Conservation (phyloP, 176 grass and related monocot genomes). For the Triticum monococcum region DNA sequence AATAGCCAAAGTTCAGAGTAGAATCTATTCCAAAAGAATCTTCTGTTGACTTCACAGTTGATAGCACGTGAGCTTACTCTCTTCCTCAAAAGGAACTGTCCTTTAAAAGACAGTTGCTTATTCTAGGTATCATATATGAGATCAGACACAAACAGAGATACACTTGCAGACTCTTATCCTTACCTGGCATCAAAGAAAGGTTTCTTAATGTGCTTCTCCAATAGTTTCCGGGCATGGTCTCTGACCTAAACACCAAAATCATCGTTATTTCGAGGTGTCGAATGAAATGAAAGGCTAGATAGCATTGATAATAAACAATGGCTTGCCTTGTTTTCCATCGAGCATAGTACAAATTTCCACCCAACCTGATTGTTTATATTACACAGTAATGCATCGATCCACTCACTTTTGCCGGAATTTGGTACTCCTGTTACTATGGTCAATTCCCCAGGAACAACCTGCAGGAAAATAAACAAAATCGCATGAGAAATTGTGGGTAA, state of each 20-base stretch:
- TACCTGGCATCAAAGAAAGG: slow-evolving; percentile 95
- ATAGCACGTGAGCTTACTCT: not conserved
- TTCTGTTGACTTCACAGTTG: not conserved
- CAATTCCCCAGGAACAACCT: slow-evolving; percentile 90
- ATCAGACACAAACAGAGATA: slow-evolving; percentile 7
- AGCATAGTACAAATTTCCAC: slow-evolving; percentile 97
- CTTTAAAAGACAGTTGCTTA: slow-evolving; percentile 1
- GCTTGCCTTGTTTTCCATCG: slow-evolving; percentile 93
- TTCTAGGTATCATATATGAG: slow-evolving; percentile 12
- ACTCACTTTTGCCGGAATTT: slow-evolving; percentile 98
- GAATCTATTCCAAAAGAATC: slow-evolving; percentile 12
- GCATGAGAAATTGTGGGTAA: not conserved
- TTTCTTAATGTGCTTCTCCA: slow-evolving; percentile 84
- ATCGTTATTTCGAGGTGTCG: not conserved
- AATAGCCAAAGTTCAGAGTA: not conserved
- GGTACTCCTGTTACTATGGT: slow-evolving; percentile 93
- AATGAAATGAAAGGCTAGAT: slow-evolving; percentile 16
- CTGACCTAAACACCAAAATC: slow-evolving; percentile 65
- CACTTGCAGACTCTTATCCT: slow-evolving; percentile 12
- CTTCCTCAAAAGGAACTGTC: not conserved
- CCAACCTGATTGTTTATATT: slow-evolving; percentile 77
- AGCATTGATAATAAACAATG: slow-evolving; percentile 27
- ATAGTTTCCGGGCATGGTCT: slow-evolving; percentile 94
- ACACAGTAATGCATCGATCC: slow-evolving; percentile 93
- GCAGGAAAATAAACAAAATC: slow-evolving; percentile 26